Conservation (phyloP, 1,284 basidiomycete genomes). For the Ceratobasidium sp. region DNA sequence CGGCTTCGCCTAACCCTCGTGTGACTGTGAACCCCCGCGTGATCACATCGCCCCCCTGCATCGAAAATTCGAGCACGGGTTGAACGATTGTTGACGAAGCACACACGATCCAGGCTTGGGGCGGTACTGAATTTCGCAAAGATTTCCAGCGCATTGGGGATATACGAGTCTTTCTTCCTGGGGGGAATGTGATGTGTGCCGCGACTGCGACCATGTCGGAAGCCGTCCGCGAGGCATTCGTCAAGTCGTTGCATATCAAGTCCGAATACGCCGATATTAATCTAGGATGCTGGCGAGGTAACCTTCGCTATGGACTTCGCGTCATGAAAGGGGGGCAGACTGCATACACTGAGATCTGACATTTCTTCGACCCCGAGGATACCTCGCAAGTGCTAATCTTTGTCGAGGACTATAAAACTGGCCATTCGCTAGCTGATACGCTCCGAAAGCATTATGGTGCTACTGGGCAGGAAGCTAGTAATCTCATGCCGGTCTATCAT, state of each 20-base stretch:
- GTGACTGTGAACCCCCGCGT: no score
- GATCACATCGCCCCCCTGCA: no score
- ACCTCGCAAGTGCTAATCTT: background rate
- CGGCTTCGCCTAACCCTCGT: no score
- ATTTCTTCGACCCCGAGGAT: background rate
- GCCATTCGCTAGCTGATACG: background rate
- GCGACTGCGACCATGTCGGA: background rate
- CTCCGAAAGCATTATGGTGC: background rate
- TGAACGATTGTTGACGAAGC: background rate
- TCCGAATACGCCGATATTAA: background rate
- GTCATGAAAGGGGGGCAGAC: background rate
- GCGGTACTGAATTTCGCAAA: background rate
- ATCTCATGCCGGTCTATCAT: background rate
- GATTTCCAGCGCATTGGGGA: constrained; percentile 1
- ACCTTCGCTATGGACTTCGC: constrained; percentile 7
- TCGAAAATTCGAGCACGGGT: no score
- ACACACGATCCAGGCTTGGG: background rate
- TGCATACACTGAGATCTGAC: background rate
- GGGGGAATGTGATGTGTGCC: background rate
- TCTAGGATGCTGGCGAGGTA: background rate
- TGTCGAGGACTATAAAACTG: background rate
- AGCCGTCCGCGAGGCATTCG: background rate
- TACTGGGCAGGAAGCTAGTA: background rate
- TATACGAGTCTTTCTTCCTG: background rate
- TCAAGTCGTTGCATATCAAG: background rate